Percentiles rank a stretch among this genome's conserved stretches.
Conservation (phyloP, 208 protist genomes). For the Strigomonas oncopelti region DNA sequence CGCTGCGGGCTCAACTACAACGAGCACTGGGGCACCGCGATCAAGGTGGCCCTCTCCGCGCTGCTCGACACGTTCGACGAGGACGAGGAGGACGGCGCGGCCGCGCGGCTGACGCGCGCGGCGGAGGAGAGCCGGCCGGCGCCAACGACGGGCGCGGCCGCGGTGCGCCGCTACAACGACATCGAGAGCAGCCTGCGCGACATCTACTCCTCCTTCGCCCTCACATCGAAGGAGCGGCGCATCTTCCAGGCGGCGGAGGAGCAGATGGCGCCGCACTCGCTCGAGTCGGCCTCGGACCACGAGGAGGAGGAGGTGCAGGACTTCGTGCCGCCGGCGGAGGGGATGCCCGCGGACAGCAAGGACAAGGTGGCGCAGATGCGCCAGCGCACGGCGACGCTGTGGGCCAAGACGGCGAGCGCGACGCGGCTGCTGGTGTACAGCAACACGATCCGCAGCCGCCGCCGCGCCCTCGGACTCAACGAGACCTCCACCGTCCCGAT, state of each 20-base stretch:
- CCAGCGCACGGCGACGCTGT: slow-evolving; percentile 21
- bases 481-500: slow-evolving; percentile 49
- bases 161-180: neutral
- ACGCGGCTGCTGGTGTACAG: slow-evolving; percentile 50
- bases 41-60: slow-evolving; percentile 26
- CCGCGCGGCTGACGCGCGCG: neutral
- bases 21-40: slow-evolving; percentile 19
- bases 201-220: neutral
- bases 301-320: slow-evolving; percentile 9
- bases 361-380: neutral
- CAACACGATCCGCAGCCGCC: slow-evolving; percentile 41
- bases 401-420: slow-evolving; percentile 43
- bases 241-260: neutral
- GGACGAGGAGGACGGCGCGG: slow-evolving; percentile 1
- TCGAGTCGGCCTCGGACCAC: neutral
- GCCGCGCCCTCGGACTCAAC: slow-evolving; percentile 46
- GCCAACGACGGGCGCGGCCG: neutral
- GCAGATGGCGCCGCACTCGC: slow-evolving; percentile 1
- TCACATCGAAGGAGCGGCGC: slow-evolving; percentile 4
- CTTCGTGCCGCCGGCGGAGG: neutral
- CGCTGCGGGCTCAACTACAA: slow-evolving; percentile 3
- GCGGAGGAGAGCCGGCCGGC: neutral
- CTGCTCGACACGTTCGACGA: slow-evolving; percentile 31
- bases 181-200: neutral
- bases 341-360: neutral